Evolutionary conservation across 164 flowering plant species (phyloP).

Genomic region (Berberis thunbergii): DNA sequence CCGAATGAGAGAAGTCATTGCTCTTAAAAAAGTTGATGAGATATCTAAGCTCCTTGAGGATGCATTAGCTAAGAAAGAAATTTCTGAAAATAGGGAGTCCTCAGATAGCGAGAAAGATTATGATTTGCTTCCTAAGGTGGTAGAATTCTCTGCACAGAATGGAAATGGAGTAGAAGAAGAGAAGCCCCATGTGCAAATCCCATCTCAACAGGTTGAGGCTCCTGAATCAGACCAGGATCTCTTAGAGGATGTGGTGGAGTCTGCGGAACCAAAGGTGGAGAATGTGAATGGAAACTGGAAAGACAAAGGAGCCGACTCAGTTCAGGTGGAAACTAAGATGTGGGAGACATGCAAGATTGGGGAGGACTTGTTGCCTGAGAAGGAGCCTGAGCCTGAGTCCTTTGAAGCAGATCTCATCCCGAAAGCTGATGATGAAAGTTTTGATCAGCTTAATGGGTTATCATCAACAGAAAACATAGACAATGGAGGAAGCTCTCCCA

Average conservation of each 20-base stretch:
- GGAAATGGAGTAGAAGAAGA: constrained; percentile 37
- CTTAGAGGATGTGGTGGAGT: constrained; percentile 13
- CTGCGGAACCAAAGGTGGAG: constrained; percentile 17
- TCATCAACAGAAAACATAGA: constrained; percentile 36
- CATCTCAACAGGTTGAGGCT: constrained; percentile 22
- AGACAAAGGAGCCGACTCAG: constrained; percentile 28
- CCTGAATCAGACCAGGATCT: constrained; percentile 19
- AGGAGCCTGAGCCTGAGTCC: constrained; percentile 47
- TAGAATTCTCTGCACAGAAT: constrained; percentile 62
- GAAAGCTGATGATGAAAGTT: constrained; percentile 46
- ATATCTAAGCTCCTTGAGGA: constrained; percentile 51
- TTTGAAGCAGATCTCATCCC: constrained; percentile 62
- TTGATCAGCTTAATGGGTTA: constrained; percentile 45
- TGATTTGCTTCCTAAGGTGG: constrained; percentile 76
- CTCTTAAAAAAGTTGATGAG: constrained; percentile 44
- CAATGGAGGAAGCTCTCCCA: constrained; percentile 50
- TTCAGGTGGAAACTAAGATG: constrained; percentile 49
- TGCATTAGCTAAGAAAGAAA: constrained; percentile 31
- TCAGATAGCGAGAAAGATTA: constrained; percentile 74
- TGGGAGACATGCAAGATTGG: constrained; percentile 90
- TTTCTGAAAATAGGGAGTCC: constrained; percentile 51
- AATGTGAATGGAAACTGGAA: constrained; percentile 33
- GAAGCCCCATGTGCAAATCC: constrained; percentile 27
- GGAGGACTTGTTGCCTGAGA: constrained; percentile 53
- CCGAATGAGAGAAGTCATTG: constrained; percentile 33